A percentile compares a stretch with the other conserved stretches of the same genome.
These are phyloP conservation scores for Neofusicoccum sp. DNA, from an alignment of 2,329 filamentous ascomycete species.

Conservation along the genomic window DNA sequence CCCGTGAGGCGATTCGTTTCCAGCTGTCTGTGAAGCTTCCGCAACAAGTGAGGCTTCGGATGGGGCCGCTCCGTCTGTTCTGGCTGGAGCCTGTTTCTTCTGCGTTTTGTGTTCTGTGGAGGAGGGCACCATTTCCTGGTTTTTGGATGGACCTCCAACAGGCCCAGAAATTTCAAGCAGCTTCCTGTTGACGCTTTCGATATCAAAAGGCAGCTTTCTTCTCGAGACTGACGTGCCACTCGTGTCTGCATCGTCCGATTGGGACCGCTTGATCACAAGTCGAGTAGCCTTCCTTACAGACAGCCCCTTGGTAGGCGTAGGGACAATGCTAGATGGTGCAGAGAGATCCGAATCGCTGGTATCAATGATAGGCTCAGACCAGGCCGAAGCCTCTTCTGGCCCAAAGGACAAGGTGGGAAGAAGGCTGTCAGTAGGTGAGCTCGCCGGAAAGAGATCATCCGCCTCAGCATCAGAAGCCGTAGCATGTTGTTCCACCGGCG, in stretches of 20 bases:
- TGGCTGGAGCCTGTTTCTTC: no score
- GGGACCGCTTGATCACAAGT: neutral
- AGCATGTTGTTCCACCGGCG: neutral
- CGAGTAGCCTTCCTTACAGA: neutral
- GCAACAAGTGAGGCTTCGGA: no score
- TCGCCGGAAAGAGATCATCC: neutral
- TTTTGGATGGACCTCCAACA: no score
- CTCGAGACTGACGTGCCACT: neutral
- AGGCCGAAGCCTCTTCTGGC: conserved; percentile 2
- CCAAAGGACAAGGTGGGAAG: conserved; percentile 1
- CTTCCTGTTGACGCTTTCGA: neutral
- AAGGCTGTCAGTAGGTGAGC: neutral
- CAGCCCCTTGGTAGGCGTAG: conserved; percentile 1
- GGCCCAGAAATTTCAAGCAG: neutral
- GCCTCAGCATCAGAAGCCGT: neutral
- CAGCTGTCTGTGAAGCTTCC: no score
- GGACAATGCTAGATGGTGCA: conserved; percentile 9
- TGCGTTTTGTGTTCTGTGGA: no score
- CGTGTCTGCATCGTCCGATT: neutral
- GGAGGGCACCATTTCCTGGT: no score
- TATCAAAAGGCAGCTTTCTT: neutral
- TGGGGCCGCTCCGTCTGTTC: no score
- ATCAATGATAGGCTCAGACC: conserved; percentile 7
- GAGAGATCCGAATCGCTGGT: neutral
- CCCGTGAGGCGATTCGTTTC: no score